These are phyloP conservation scores for Dactylella cylindrospora DNA, from an alignment of 2,329 filamentous ascomycete species.

Conservation along the genomic window DNA sequence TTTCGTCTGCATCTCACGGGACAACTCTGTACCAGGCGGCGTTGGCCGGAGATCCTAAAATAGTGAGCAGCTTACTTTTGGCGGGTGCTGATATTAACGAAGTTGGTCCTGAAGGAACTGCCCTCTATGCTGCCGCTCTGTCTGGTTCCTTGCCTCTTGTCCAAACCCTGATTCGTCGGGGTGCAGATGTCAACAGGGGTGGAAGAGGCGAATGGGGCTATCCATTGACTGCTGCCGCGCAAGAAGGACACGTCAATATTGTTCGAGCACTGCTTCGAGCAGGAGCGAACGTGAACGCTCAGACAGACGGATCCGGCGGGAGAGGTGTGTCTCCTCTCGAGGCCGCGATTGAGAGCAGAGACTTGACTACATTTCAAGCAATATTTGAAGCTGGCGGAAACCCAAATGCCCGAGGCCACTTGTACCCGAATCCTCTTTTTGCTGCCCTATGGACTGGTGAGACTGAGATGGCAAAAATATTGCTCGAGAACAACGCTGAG, in stretches of 20 bases:
- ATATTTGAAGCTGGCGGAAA: conserved; percentile 16
- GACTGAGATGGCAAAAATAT: conserved; percentile 24
- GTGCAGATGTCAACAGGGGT: conserved; percentile 24
- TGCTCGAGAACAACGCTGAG: conserved; percentile 7
- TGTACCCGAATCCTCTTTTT: conserved; percentile 12
- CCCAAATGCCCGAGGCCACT: conserved; percentile 1
- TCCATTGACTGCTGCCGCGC: conserved; percentile 10
- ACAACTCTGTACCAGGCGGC: conserved; percentile 22
- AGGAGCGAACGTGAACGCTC: conserved; percentile 16
- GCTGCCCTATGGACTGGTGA: conserved; percentile 10
- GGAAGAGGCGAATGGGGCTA: conserved; percentile 11
- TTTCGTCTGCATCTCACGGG: conserved; percentile 5
- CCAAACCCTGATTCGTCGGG: conserved; percentile 13
- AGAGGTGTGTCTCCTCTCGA: conserved; percentile 8
- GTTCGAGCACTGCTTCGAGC: conserved; percentile 11
- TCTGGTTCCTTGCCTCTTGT: conserved; percentile 7
- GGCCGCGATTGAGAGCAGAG: conserved; percentile 17
- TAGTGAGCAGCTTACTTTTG: neutral
- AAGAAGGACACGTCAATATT: conserved; percentile 10
- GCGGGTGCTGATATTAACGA: conserved; percentile 19
- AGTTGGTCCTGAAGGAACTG: conserved; percentile 1
- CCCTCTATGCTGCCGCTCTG: conserved; percentile 13
- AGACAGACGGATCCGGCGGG: neutral
- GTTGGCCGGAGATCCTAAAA: conserved; percentile 12
- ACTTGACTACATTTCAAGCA: conserved; percentile 7